phyloP scores from a whole-genome alignment of 495 filamentous ascomycete genomes.

The Penicillium roqueforti region DNA sequence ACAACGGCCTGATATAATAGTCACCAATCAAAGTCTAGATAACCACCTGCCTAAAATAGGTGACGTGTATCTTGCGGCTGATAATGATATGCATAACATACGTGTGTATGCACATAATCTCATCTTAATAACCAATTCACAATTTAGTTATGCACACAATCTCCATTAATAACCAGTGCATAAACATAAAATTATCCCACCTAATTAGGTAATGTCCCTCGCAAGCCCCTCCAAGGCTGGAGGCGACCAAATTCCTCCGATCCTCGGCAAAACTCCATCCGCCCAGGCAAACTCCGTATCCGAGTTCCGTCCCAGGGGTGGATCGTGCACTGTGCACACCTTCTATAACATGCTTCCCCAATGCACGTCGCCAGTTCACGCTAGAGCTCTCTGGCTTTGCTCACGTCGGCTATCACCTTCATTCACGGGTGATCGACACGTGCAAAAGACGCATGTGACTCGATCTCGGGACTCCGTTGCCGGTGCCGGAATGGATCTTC shows the following conservation, averaged over 20 bases:
- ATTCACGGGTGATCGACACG: not conserved
- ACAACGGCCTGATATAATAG: too few relatives aligned
- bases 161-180: not conserved
- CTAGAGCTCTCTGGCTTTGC: not conserved
- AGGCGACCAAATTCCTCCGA: not conserved
- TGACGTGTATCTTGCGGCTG: not conserved
- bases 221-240: not conserved
- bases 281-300: not conserved
- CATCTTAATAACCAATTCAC: not conserved
- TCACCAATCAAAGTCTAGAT: too few relatives aligned
- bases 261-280: not conserved
- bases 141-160: too few relatives aligned
- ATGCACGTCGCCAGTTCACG: not conserved
- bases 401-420: not conserved
- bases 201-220: not conserved
- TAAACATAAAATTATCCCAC: not conserved
- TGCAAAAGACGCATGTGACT: not conserved
- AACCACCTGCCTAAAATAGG: too few relatives aligned
- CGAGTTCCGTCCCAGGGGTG: not conserved
- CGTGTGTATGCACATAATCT: not conserved
- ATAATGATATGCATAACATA: not conserved
- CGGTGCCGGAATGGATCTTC: not conserved
- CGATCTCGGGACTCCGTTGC: not conserved
- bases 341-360: not conserved
- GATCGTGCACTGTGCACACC: not conserved